Conservation (phyloP, 2,329 filamentous ascomycete genomes). For the Trichoderma hamatum region DNA sequence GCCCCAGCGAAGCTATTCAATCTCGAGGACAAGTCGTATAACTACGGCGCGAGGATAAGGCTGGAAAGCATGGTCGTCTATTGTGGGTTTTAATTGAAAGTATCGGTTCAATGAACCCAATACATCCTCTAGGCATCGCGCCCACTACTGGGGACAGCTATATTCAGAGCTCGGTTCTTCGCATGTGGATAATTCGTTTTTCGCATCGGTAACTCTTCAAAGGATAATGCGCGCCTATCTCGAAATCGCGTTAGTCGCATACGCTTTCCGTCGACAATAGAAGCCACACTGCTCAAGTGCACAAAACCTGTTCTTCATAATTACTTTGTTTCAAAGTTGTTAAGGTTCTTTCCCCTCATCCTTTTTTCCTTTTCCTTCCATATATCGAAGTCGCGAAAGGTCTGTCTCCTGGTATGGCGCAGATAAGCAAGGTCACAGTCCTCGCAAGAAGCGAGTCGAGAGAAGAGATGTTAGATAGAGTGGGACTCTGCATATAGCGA, state of each 20-base stretch:
- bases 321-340: not conserved
- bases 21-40: not conserved
- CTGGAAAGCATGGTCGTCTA: not conserved
- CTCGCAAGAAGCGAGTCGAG: not conserved
- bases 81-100: not conserved
- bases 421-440: not conserved
- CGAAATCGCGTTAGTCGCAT: not conserved
- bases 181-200: not conserved
- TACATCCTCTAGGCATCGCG: not conserved
- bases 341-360: not conserved
- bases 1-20: no score
- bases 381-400: not conserved
- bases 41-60: not conserved
- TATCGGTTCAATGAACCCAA: not conserved
- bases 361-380: not conserved
- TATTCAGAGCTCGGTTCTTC: not conserved
- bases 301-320: not conserved
- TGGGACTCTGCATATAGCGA: not conserved
- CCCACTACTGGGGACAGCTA: not conserved
- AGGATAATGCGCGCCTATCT: no score
- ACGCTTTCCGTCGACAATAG: not conserved
- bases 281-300: not conserved
- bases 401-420: not conserved
- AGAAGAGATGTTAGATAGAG: not conserved
- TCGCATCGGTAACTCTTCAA: not conserved